Base-by-base conservation (phyloP, 73 alveolate genomes). In the Paramecium sexaurelia region DNA sequence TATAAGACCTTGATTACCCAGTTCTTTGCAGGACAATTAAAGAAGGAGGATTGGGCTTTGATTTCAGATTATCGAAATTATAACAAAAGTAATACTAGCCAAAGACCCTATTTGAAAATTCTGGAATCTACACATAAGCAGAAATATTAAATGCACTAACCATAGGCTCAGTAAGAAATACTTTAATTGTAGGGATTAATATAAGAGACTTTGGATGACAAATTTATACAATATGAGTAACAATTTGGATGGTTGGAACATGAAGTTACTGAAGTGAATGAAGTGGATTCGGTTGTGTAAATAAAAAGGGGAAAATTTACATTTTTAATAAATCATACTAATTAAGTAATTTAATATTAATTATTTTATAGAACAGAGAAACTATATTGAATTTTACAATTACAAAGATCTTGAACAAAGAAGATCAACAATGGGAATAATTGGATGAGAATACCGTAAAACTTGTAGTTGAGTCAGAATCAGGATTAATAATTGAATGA, bases 21-120 rank as follows among this genome's bases (percentile, higher is more conserved):
- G 96, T 99, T n/a, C 95, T 98, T 26, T 97, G 99, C 68, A 66
- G 99, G 27, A 97, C 98, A 6, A 90, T 98, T 24, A 95, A 94
- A 61, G 98, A 98, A n/a, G 99, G 99, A 33, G 99, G 99, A 1
- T 93, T 97, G 43, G 99, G 99, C 17, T 98, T 98, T 69, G 99
- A 98, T 93, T 98, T 92, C 78, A 93, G 99, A 55, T 93, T 98
- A 1, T 26, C 43, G 20, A 61, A 61, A 29, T 61, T 61, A 61
- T 29, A 61, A 3, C 83, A 61, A 26, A 61, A 61, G 26, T 24
- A 61, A 61, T 61, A 22, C 26, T 26, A 29, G 26, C 83, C 83
- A 0, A 61, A 61, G 26, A 61, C 83, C 5, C 9, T 61, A 1
- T 26, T 61, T 29, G 83, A 61, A 24, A 32, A 29, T 29, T 11